Base-by-base conservation (phyloP, 495 filamentous ascomycete species). In the Lindgomyces ingoldianus region DNA sequence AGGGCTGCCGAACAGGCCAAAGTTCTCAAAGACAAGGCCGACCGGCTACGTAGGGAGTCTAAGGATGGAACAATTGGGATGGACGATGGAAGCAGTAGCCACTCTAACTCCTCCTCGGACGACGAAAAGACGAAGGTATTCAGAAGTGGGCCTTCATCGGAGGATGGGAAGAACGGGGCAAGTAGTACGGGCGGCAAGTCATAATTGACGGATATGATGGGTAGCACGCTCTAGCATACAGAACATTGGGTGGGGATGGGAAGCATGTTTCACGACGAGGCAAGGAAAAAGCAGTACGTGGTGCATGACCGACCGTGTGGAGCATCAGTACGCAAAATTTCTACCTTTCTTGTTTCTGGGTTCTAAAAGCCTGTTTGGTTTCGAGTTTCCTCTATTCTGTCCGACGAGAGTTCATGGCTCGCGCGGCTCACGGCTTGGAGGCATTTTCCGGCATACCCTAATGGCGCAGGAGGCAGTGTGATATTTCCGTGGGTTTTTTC, bases 1-100 rank as follows among this genome's bases (percentile, higher is more conserved):
- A 83, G 84, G 60, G 93, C 91, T 1, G 87, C 87, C 0, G 88
- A 89, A 61, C 85, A 92, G 73, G 91, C 77, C 6, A 86, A 48
- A 80, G 80, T 72, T 68, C 78, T 72, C 73, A 80, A 60, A 77
- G 80, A 82, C 73, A 83, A 81, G 75, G 84, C 83, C 11, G 79
- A 84, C 62, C 77, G 81, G 73, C 76, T 86, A 9, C 60, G 84
- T 58, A 73, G 77, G 52, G 76, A 78, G 61, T 63, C 62, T 49
- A 68, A 69, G 46, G 68, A 71, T 33, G 51, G 57, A 19, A 61
- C n/a, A 10, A 53, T 57, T 22, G 51, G 60, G 0, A 1, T 44
- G 4, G 62, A 58, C 24, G 67, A 54, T 22, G 65, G 19, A 0
- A 73, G 71, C 45, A 67, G 63, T 19, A 71, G 63, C 46, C 58